phyloP scores from a whole-genome alignment of 768 basidiomycete species.

The Boletus sp. region DNA sequence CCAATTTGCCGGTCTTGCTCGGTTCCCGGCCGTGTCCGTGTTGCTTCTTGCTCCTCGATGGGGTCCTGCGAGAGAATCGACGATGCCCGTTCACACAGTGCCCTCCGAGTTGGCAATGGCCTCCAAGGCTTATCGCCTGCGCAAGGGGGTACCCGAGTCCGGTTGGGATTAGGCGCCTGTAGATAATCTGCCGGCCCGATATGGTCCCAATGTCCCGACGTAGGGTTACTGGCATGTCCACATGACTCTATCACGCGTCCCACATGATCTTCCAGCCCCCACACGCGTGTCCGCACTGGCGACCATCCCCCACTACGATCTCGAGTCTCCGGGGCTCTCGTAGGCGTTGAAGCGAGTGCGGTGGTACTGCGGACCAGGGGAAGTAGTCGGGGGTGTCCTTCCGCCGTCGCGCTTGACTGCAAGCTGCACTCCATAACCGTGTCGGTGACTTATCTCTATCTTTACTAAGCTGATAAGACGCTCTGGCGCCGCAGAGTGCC shows the following conservation, averaged over 20 bases:
- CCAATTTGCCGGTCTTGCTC: not conserved
- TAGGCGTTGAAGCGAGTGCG: not conserved
- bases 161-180: not conserved
- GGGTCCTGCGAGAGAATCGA: not conserved
- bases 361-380: not conserved
- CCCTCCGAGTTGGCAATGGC: too few species aligned
- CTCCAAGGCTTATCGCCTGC: constrained; percentile 3
- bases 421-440: too few species aligned
- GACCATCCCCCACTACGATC: too few species aligned
- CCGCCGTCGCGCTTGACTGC: too few species aligned
- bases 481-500: not conserved
- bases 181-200: not conserved
- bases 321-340: too few species aligned
- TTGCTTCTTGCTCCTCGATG: constrained; percentile 24
- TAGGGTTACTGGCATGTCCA: not conserved
- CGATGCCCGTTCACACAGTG: not conserved
- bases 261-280: not conserved
- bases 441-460: not conserved
- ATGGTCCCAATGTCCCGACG: not conserved
- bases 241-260: not conserved
- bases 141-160: constrained; percentile 13
- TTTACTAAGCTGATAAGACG: constrained; percentile 1
- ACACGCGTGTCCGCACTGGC: not conserved
- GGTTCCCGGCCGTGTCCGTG: not conserved
- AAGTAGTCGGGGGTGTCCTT: not conserved